Base-by-base conservation (phyloP, 1,284 basidiomycete genomes). In the Boletellus deceptivus region DNA sequence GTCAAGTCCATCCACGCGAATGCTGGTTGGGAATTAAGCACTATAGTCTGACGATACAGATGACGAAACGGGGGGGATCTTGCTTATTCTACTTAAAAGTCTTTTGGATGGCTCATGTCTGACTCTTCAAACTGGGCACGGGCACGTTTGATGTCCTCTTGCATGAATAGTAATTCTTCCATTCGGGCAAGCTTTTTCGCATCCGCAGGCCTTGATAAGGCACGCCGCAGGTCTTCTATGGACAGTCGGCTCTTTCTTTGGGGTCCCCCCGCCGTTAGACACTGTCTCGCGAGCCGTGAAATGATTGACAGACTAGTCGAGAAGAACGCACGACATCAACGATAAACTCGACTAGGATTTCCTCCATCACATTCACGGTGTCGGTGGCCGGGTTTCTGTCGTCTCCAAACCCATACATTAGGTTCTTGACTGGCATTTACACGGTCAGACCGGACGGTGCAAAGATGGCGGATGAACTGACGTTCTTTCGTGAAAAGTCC, bases 381-480 rank as follows among this genome's bases (percentile, higher is more conserved):
- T 96, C 93, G 42, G 82, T 86, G 8, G 89, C 84, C 1, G 93
- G 91, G 58, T 92, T 89, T 17, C 89, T 80, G 63, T 92, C 90
- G 64, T 97, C 93, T 17, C 93, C 93, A 66, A 94, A 97, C n/a
- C 90, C 92, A 63, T 93, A 96, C 93, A 96, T 95, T 48, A 96
- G 75, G 52, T 82, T 88, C 56, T 87, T 84, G 52, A 96, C 91
- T 94, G 57, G 6, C 53, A 11, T 13, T 6, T 25, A n/a, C 53
- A 46, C 22, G 27, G 40, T 54, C 46, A 57, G 42, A 59, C 49
- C 35, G 24, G 25, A 11, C 8, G 20, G 35, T 41, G 52, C 27
- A 36, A n/a, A 4, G 20, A 50, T 35, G n/a, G 4, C 29, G 25
- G 20, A 37, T 8, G 3, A 29, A 76, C 88, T 69, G 63, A 89